Evolutionary conservation across 495 filamentous ascomycete genomes (phyloP).

Genomic region (Viridothelium virens): DNA sequence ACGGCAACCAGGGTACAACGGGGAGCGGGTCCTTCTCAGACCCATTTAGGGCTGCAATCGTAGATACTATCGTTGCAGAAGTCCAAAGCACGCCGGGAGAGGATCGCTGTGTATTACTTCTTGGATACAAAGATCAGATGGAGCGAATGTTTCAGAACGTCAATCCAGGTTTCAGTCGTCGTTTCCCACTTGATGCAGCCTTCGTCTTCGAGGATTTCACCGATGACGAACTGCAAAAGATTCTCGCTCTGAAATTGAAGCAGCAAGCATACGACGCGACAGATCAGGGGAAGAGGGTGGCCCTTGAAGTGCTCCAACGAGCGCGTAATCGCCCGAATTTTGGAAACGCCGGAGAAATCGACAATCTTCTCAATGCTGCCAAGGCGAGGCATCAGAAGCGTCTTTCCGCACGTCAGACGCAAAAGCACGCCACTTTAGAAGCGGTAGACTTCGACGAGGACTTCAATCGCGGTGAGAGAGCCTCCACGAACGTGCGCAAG

Average conservation of each 20-base stretch:
- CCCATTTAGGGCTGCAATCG: slow-evolving; percentile 44
- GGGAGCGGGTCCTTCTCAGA: background rate
- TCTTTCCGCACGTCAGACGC: slow-evolving; percentile 25
- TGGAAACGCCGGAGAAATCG: slow-evolving; percentile 57
- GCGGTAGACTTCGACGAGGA: slow-evolving; percentile 62
- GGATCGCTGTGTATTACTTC: slow-evolving; percentile 66
- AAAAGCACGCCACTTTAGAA: slow-evolving; percentile 37
- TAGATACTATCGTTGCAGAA: slow-evolving; percentile 78
- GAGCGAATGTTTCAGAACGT: slow-evolving; percentile 69
- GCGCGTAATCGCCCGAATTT: slow-evolving; percentile 51
- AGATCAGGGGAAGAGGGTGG: slow-evolving; percentile 37
- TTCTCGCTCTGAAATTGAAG: slow-evolving; percentile 53
- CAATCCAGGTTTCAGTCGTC: slow-evolving; percentile 64
- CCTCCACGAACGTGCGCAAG: slow-evolving; percentile 44
- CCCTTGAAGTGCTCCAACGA: slow-evolving; percentile 44
- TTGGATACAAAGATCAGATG: slow-evolving; percentile 76
- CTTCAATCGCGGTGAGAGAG: slow-evolving; percentile 48
- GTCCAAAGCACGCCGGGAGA: slow-evolving; percentile 70
- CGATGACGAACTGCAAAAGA: slow-evolving; percentile 47
- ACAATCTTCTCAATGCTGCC: slow-evolving; percentile 54
- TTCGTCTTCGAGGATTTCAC: slow-evolving; percentile 69
- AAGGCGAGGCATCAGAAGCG: slow-evolving; percentile 53
- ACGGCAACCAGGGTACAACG: background rate
- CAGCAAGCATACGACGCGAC: slow-evolving; percentile 41
- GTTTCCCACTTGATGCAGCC: slow-evolving; percentile 57